These are phyloP conservation scores for Cephalotrichum gorgonifer DNA, from an alignment of 2,329 filamentous ascomycete species.

Conservation along the genomic window DNA sequence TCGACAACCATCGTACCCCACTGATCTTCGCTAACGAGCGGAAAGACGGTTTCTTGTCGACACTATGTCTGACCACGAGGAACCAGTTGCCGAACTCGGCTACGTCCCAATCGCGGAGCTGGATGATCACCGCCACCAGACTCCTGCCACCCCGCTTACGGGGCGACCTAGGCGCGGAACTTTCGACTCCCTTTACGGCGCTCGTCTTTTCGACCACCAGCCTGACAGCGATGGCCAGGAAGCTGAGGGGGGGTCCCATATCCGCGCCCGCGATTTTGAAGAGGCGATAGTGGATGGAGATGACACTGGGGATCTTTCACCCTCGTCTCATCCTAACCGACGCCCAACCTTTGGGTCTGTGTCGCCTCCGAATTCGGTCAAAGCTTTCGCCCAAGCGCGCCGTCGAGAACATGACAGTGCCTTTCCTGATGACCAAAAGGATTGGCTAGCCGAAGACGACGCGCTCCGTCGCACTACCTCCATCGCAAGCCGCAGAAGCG, in stretches of 20 bases:
- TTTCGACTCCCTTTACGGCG: constrained; percentile 57
- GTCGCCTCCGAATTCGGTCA: constrained; percentile 93
- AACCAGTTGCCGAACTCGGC: constrained; percentile 46
- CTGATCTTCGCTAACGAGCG: neutral
- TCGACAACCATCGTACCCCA: neutral
- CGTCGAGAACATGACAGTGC: constrained; percentile 68
- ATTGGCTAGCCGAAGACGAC: constrained; percentile 23
- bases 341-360: constrained; percentile 53
- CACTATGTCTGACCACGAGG: constrained; percentile 60
- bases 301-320: constrained; percentile 41
- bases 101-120: constrained; percentile 71
- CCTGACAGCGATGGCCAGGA: constrained; percentile 11
- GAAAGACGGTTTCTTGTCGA: constrained; percentile 6
- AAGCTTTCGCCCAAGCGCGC: constrained; percentile 87
- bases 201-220: constrained; percentile 30
- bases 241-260: constrained; percentile 20
- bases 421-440: constrained; percentile 34
- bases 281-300: constrained; percentile 71
- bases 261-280: constrained; percentile 69
- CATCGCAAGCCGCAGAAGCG: constrained; percentile 52
- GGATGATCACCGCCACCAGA: constrained; percentile 74
- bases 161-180: constrained; percentile 60
- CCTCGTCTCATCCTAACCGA: constrained; percentile 32
- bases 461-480: constrained; percentile 64
- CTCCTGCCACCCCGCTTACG: constrained; percentile 46